A percentile compares a stretch with the other conserved stretches of the same genome.
These are phyloP conservation scores for Ophiostoma pallidulum DNA, from an alignment of 2,329 filamentous ascomycete genomes.

Conservation along the genomic window DNA sequence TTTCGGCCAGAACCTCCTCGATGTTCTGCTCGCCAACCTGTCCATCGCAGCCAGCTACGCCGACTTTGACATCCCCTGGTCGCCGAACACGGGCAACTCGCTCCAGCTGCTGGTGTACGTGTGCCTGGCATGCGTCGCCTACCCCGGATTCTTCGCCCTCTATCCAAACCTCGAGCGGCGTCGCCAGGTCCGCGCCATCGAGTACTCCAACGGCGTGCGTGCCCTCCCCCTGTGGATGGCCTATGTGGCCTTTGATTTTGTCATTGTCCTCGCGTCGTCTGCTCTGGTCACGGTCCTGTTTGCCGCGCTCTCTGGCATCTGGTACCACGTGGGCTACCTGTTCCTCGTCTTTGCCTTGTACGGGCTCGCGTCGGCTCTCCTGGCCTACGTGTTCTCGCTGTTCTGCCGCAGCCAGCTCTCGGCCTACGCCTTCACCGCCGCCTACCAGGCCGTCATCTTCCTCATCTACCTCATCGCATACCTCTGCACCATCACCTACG, in stretches of 20 bases:
- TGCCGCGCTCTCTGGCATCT: conserved; percentile 52
- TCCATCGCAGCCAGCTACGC: conserved; percentile 65
- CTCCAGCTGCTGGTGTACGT: conserved; percentile 77
- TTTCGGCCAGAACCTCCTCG: conserved; percentile 54
- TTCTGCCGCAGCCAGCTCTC: conserved; percentile 71
- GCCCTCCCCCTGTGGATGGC: conserved; percentile 77
- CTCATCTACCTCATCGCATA: conserved; percentile 64
- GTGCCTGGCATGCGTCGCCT: conserved; percentile 65
- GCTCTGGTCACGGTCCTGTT: conserved; percentile 62
- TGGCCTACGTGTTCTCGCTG: conserved; percentile 74
- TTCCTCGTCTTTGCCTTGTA: conserved; percentile 76
- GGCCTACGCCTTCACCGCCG: conserved; percentile 74
- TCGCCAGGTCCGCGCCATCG: conserved; percentile 68
- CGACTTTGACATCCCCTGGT: conserved; percentile 65
- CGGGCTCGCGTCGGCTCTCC: conserved; percentile 64
- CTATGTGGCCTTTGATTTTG: conserved; percentile 71
- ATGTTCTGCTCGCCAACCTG: conserved; percentile 57
- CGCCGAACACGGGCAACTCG: conserved; percentile 58
- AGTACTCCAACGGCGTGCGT: conserved; percentile 86
- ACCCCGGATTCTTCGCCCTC: conserved; percentile 77
- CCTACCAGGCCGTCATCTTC: conserved; percentile 63
- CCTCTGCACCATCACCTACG: conserved; percentile 64
- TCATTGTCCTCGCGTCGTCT: conserved; percentile 58
- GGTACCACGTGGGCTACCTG: conserved; percentile 72
- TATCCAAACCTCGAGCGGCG: conserved; percentile 82